Evolutionary conservation across 2,329 filamentous ascomycete species (phyloP), one percentile per base, ranked within the genome.

Genomic region (Apiospora phragmitis): DNA sequence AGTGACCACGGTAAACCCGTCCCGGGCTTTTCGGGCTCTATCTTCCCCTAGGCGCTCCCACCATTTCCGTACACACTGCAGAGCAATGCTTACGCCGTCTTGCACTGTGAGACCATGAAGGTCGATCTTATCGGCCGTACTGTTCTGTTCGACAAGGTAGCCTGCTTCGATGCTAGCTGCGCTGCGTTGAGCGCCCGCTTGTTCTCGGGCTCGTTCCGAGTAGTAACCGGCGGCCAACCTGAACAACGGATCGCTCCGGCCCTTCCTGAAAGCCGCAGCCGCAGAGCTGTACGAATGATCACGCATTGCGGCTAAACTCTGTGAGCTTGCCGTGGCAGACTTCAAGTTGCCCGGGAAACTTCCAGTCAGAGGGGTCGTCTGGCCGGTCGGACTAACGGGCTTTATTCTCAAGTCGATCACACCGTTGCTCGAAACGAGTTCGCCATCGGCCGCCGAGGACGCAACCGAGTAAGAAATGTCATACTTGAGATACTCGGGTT

Each of bases 21-120:
- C 84, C 76, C 86, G 84, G 26, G 85, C 83, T 72, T 80, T 81
- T 12, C 79, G 76, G 75, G 87, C 85, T 73, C 88, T 88, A 67
- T 86, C 85, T 77, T 95, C 92, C 0, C 93, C 93, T 11, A 94
- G 82, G 0, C 82, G 81, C 24, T 89, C 83, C 95, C 94, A 98
- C 95, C 95, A 98, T 12, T 79, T 79, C 73, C 88, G 85, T 0
- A 93, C 91, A 47, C 86, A 87, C 65, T 90, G 86, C 41, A 88
- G 87, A 1, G 93, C 91, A 73, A 98, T 97, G 3, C 93, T 86
- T 41, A 94, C 90, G 1, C 93, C 95, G 79, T 97, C 93, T 67
- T 90, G 85, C 1, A 98, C 94, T 62, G 87, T 90, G 6, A 97
- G 90, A 7, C 94, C 94, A 67, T 98, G 95, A 35, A 98, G 84